These are phyloP conservation scores for Lecanicillium sp. DNA, from an alignment of 2,329 filamentous ascomycete species.

Conservation along the genomic window DNA sequence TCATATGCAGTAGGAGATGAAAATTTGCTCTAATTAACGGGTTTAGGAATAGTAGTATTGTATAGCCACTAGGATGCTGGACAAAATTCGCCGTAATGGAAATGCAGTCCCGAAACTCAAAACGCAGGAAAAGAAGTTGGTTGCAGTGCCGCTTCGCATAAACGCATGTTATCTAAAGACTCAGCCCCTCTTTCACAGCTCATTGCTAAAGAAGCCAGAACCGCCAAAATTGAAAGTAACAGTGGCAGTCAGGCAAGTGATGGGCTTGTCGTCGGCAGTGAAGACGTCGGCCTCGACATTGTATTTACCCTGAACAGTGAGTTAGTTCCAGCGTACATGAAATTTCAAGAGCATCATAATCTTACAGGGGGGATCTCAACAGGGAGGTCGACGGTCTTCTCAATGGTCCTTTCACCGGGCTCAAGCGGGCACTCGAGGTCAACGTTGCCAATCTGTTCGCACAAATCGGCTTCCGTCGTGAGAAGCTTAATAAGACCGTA, in stretches of 20 bases:
- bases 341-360: constrained; percentile 14
- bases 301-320: constrained; percentile 66
- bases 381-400: constrained; percentile 79
- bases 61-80: no score
- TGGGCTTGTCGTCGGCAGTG: constrained; percentile 61
- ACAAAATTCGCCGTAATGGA: background rate
- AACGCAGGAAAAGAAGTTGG: no score
- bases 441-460: constrained; percentile 81
- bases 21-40: no score
- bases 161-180: constrained; percentile 6
- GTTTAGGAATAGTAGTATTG: no score
- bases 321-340: constrained; percentile 14
- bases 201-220: constrained; percentile 27
- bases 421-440: constrained; percentile 84
- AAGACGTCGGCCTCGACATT: constrained; percentile 80
- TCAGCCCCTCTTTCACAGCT: constrained; percentile 26
- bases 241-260: constrained; percentile 79
- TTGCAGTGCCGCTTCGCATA: constrained; percentile 1
- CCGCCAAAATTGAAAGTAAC: constrained; percentile 50
- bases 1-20: no score
- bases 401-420: constrained; percentile 64
- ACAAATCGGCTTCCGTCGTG: constrained; percentile 73
- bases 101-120: background rate
- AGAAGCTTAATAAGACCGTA: constrained; percentile 90
- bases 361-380: constrained; percentile 81